phyloP scores from a whole-genome alignment of 345 rosid species.

The Syzygium aromaticum region DNA sequence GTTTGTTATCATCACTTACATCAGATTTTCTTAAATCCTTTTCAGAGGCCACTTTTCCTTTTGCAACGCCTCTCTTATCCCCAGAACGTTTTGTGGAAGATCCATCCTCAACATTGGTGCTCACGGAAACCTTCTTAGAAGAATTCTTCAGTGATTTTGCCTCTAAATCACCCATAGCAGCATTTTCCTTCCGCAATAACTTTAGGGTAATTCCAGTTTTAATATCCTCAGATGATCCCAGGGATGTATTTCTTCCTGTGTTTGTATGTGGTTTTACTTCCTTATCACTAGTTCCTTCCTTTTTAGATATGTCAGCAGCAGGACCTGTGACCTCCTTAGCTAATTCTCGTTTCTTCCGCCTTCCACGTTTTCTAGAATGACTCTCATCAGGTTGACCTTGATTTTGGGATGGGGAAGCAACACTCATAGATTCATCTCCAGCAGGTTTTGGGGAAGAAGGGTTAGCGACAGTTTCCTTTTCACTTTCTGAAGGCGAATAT shows the following conservation, averaged over 20 bases:
- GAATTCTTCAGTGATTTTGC: constrained; percentile 32
- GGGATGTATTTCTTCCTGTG: not conserved
- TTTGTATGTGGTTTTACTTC: constrained; percentile 10
- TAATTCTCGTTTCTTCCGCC: constrained; percentile 49
- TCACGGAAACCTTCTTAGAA: constrained; percentile 40
- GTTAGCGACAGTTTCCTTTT: constrained; percentile 12
- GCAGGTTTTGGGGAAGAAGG: constrained; percentile 14
- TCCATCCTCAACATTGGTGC: constrained; percentile 34
- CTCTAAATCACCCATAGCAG: not conserved
- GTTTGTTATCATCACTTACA: constrained; percentile 47
- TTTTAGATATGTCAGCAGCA: constrained; percentile 19
- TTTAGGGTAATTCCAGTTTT: constrained; percentile 8
- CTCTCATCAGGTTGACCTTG: constrained; percentile 32
- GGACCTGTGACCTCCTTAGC: constrained; percentile 31
- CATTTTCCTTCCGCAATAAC: not conserved
- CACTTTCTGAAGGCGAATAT: constrained; percentile 31
- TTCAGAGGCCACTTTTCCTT: constrained; percentile 35
- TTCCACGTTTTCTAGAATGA: constrained; percentile 29
- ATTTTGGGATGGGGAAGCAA: constrained; percentile 25
- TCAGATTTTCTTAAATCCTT: constrained; percentile 30
- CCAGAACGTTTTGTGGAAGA: constrained; percentile 31
- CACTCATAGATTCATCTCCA: constrained; percentile 11
- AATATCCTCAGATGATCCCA: constrained; percentile 1
- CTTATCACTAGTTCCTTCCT: constrained; percentile 30
- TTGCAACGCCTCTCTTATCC: constrained; percentile 42